Conservation (phyloP, 2,329 filamentous ascomycete species). For the Curvularia eragrostidis region DNA sequence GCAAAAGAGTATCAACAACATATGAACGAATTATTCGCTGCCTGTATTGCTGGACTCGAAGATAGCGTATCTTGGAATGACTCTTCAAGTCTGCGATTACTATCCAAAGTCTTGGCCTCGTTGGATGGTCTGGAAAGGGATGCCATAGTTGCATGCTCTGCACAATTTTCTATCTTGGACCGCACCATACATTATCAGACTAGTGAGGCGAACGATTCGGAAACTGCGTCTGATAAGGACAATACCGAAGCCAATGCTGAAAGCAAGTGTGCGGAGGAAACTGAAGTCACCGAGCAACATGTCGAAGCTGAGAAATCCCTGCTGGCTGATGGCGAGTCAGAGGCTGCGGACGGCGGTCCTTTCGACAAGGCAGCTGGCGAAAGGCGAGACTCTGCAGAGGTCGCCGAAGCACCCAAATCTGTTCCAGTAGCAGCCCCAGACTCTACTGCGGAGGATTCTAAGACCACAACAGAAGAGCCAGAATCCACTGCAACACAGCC, state of each 20-base stretch:
- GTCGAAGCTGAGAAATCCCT: background rate
- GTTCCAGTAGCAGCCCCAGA: background rate
- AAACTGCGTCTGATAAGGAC: background rate
- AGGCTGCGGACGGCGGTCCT: background rate
- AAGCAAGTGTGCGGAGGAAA: background rate
- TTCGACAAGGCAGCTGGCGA: background rate
- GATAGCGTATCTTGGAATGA: conserved; percentile 8
- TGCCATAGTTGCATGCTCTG: background rate
- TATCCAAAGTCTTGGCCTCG: conserved; percentile 1
- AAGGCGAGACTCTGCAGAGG: background rate
- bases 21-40: background rate
- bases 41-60: background rate
- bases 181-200: background rate
- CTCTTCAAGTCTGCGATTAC: background rate
- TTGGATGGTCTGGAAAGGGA: background rate
- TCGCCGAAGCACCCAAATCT: background rate
- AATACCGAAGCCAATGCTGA: background rate
- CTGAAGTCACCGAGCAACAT: no score
- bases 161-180: conserved; percentile 1
- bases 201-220: background rate
- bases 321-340: background rate
- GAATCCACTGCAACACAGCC: background rate
- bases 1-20: background rate
- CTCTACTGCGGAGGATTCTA: no score
- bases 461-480: no score